Evolutionary conservation across 768 basidiomycete genomes (phyloP), one percentile per base, ranked within the genome.

Genomic region (Fomitopsis pulvina): DNA sequence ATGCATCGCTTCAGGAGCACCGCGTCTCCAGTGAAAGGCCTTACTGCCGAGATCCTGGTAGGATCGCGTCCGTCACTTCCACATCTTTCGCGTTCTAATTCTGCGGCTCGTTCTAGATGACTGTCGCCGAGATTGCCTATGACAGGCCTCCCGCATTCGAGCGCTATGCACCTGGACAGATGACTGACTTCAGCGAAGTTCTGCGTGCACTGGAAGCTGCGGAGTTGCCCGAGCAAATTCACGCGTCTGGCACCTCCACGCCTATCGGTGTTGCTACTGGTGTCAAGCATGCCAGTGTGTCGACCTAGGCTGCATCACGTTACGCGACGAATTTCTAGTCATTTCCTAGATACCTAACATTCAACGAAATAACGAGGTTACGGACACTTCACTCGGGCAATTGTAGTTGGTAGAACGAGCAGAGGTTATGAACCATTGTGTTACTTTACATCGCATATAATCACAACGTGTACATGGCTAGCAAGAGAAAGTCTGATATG

Each of bases 11-110:
- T 95, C 58, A 77, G 88, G 29, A 83, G 85, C 2, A 73, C 73
- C 0, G 84, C 84, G 0, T 91, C 90, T 16, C 82, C 91, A 0
- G 75, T 94, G 50, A 91, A 90, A 63, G 92, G 92, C 0, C 65
- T 94, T 2, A 93, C 91, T 1, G 74, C 87, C 1, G 86, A 91
- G 55, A 87, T 94, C 12, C 68, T 94, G 45, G 89, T 90, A 55
- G 52, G 83, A 44, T 62, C 18, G n/a, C 26, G 5, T 41, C 40
- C 20, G n/a, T 45, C 34, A 27, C 29, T 44, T 3, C 14, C 27
- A 16, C 8, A 20, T 3, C 14, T 28, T 28, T 41, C 18, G 27
- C 25, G 4, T 12, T 18, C 7, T 37, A 18, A 37, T 12, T 20
- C 44, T 9, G 32, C 28, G 18, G 40, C 38, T 1, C 6, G 37